These are phyloP conservation scores for Nannochloropsis salina DNA, from an alignment of 108 stramenopile genomes.

Conservation along the genomic window DNA sequence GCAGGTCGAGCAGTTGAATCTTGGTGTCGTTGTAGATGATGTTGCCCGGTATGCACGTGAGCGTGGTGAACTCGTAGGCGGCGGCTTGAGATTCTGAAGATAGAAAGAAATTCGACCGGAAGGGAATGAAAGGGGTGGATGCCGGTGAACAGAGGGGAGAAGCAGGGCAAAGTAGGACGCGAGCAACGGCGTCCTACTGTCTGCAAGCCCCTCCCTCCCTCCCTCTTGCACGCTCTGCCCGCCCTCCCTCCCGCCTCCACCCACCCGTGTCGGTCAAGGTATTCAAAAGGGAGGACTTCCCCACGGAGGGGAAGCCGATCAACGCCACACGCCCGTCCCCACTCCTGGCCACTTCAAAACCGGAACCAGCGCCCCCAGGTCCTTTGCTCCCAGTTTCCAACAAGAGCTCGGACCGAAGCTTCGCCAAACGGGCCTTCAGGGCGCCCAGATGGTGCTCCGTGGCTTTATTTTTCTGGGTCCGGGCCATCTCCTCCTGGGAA, in stretches of 20 bases:
- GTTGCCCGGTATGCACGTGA: conserved; percentile 93
- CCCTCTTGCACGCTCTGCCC: too few species aligned
- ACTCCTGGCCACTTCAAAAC: conserved; percentile 83
- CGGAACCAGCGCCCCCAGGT: conserved; percentile 71
- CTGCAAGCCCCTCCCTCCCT: too few species aligned
- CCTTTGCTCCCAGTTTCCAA: conserved; percentile 55
- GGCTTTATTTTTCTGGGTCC: conserved; percentile 71
- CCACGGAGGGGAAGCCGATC: conserved; percentile 76
- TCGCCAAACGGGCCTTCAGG: conserved; percentile 95
- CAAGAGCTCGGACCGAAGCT: conserved; percentile 84
- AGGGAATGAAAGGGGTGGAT: background rate
- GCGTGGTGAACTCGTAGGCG: conserved; percentile 84
- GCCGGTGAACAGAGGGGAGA: background rate
- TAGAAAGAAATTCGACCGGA: background rate
- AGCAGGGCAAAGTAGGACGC: too few species aligned
- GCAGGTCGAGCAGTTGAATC: conserved; percentile 96
- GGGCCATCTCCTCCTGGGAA: conserved; percentile 83
- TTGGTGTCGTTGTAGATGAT: conserved; percentile 29
- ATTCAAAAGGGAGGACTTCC: conserved; percentile 83
- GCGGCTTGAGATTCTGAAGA: conserved; percentile 72
- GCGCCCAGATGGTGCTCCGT: conserved; percentile 73
- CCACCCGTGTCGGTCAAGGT: conserved; percentile 74
- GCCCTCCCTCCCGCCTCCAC: background rate
- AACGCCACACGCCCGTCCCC: conserved; percentile 95
- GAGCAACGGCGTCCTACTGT: too few species aligned